Evolutionary conservation across 768 basidiomycete species (phyloP), one percentile per base, ranked within the genome.

Genomic region (Sistotremastrum suecicum): DNA sequence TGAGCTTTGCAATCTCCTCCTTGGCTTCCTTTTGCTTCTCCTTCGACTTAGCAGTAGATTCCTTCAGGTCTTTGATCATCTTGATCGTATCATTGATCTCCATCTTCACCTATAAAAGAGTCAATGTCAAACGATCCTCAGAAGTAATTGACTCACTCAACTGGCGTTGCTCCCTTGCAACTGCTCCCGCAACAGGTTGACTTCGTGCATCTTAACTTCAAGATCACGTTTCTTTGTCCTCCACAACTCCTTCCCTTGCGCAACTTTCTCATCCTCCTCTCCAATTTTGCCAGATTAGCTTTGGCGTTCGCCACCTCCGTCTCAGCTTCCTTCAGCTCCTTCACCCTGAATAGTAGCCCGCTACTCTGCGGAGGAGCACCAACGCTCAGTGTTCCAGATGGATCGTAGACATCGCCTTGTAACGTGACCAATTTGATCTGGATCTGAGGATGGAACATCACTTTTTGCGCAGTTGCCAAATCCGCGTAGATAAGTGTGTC

Each of bases 361-460:
- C 72, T 78, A 28, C 78, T 70, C 50, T 67, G 81, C 0, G 91
- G 87, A 0, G 89, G 80, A 1, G 89, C 76, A 1, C 95, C 95
- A 5, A 94, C 95, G 12, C 81, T 87, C n/a, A 99, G 75, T 0
- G 86, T 92, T 5, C 94, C 94, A 5, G 84, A 83, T 2, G 95
- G 94, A 51, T 99, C 95, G 60, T 99, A 98, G 7, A 95, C 77
- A 56, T 98, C 95, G 2, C 95, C 95, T 2, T 88, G 82, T 20
- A 95, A 69, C 5, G 95, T 99, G 41, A 98, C 91, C 7, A 87
- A 91, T 43, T 80, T 80, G 41, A 85, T 78, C 20, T 71, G 68
- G 9, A 83, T 70, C 7, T 76, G 67, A 12, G 58, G 63, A 46
- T 78, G 68, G 67, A 97, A 98, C 0, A 95, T 95, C 38, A 94